Evolutionary conservation across 805 yeast genomes (phyloP).

Genomic region (Myxozyma neglecta): DNA sequence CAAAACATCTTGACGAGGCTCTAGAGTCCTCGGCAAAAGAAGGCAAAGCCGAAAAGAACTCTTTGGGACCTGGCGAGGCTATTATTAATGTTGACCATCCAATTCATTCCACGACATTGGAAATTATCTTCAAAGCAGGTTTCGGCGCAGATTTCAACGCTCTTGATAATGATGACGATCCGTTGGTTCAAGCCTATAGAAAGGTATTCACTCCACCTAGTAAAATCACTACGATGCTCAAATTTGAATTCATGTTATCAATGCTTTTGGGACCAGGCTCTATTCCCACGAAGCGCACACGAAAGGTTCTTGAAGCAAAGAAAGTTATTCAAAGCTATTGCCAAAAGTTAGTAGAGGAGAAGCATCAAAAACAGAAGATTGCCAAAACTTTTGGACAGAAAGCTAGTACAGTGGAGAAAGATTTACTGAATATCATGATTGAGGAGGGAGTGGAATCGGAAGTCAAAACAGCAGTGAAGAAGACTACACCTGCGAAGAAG

Average conservation of each 20-base stretch:
- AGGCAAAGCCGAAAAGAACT: neutral
- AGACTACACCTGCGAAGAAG: slow-evolving; percentile 7
- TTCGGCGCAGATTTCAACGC: slow-evolving; percentile 24
- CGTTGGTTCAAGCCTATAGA: slow-evolving; percentile 18
- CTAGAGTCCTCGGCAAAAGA: neutral
- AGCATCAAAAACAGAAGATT: slow-evolving; percentile 20
- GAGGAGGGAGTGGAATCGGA: slow-evolving; percentile 11
- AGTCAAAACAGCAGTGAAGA: neutral
- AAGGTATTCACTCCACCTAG: slow-evolving; percentile 4
- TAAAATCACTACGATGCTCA: neutral
- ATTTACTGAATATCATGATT: slow-evolving; percentile 17
- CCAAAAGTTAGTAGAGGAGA: slow-evolving; percentile 14
- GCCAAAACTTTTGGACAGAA: slow-evolving; percentile 17
- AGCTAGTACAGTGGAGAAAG: slow-evolving; percentile 6
- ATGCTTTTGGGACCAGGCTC: slow-evolving; percentile 3
- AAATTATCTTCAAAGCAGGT: slow-evolving; percentile 24
- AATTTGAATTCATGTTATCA: neutral
- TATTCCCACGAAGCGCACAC: slow-evolving; percentile 9
- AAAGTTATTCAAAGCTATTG: slow-evolving; percentile 5
- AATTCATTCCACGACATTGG: slow-evolving; percentile 23
- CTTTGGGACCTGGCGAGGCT: slow-evolving; percentile 1
- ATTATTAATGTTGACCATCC: slow-evolving; percentile 9
- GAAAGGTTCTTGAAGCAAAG: neutral
- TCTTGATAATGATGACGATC: slow-evolving; percentile 11
- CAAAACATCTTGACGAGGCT: slow-evolving; percentile 1